Evolutionary conservation across 768 basidiomycete genomes (phyloP), one percentile per base, ranked within the genome.

Genomic region (Xerocomus potaroensis): DNA sequence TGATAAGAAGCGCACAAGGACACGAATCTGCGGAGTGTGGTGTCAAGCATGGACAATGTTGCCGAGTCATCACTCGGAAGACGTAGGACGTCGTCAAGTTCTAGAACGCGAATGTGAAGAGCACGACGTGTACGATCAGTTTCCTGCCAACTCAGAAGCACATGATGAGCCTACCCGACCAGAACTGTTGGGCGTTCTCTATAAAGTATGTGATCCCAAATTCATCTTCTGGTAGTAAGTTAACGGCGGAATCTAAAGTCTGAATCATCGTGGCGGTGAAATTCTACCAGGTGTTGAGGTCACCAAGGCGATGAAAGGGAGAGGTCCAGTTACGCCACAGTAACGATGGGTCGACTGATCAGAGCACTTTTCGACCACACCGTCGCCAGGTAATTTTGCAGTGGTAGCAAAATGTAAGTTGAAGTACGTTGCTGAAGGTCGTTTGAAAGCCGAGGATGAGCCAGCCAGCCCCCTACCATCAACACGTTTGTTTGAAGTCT

Each of bases 1-100:
- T 96, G 94, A 68, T 94, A 93, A 23, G 82, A 78, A 21, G 90
- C 78, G 56, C 89, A 90, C 36, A 96, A 73, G 3, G 81, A 74
- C 47, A 92, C 68, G 64, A 84, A 95, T 52, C 87, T 79, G 58
- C 79, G 73, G 41, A 96, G 64, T 0, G 89, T 79, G 23, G 83
- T 78, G 64, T 98, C 95, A 7, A 98, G 75, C 47, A 81, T 72
- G 3, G 77, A 76, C 18, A 98, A 72, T 0, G 85, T 87, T 19
- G 78, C 76, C 2, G 73, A 61, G 10, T 68, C 65, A 51, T 82
- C 76, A 29, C 74, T 75, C 1, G 85, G 82, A 8, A 94, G 65
- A 37, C 73, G 72, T 24, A 95, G 64, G 32, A 87, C 79, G 47
- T 93, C 91, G 42, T 95, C 92, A 22, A 97, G 77, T 67, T 98